Conservation (phyloP, 257 asterid genomes). For the Osmanthus fragrans region DNA sequence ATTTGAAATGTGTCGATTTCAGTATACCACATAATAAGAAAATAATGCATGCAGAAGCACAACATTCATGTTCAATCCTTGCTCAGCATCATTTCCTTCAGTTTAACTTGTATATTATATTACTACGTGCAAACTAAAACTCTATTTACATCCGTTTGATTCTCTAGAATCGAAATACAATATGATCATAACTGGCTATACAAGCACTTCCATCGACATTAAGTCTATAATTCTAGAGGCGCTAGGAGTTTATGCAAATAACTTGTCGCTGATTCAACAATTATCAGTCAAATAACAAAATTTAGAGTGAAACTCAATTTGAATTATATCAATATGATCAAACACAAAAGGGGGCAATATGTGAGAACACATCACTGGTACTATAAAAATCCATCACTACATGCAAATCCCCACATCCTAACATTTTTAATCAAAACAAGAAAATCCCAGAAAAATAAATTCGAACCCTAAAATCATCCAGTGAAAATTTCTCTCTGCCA, state of each 20-base stretch:
- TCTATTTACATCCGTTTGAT: background rate
- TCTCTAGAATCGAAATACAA: conserved; percentile 5
- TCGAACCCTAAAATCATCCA: conserved; percentile 1
- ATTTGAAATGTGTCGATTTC: background rate
- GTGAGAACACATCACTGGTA: conserved; percentile 10
- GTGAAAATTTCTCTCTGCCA: background rate
- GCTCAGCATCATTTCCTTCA: background rate
- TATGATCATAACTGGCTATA: background rate
- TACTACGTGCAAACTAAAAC: conserved; percentile 18
- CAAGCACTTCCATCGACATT: background rate
- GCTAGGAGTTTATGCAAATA: conserved; percentile 5
- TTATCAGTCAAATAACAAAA: conserved; percentile 6
- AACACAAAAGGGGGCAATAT: conserved; percentile 17
- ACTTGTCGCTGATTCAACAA: background rate
- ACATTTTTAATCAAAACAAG: conserved; percentile 8
- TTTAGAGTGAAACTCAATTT: conserved; percentile 21
- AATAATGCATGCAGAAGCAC: conserved; percentile 9
- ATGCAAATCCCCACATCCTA: conserved; percentile 12
- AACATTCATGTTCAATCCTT: conserved; percentile 14
- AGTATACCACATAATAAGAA: conserved; percentile 3
- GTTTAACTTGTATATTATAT: background rate
- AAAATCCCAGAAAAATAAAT: conserved; percentile 21
- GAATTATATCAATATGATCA: conserved; percentile 11
- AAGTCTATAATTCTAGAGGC: conserved; percentile 21
- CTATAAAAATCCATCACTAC: conserved; percentile 18